These are phyloP conservation scores for Balamuthia mandrillaris DNA, from an alignment of 208 protist genomes.

Conservation along the genomic window DNA sequence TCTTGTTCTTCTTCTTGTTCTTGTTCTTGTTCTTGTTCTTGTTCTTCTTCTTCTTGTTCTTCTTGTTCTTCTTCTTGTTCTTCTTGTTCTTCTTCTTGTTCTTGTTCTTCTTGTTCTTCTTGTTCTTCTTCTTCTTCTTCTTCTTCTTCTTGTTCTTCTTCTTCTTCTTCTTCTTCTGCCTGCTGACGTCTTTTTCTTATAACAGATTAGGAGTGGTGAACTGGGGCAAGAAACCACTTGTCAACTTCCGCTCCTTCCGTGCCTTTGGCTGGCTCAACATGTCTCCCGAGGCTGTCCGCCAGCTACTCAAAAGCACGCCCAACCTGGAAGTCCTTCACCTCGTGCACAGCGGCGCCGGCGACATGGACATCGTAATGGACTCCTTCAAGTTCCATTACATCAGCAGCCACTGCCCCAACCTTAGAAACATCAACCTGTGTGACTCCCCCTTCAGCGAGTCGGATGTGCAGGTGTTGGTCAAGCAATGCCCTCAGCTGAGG, in stretches of 20 bases:
- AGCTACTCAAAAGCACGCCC: neutral
- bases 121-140: too few species aligned
- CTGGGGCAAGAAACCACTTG: slow-evolving; percentile 13
- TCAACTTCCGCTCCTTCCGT: neutral
- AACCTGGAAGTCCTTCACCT: neutral
- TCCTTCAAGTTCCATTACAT: slow-evolving; percentile 1
- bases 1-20: too few species aligned
- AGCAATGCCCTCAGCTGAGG: neutral
- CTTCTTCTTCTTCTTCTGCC: too few species aligned
- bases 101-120: too few species aligned
- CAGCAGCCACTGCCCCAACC: neutral
- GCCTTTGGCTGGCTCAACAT: slow-evolving; percentile 13
- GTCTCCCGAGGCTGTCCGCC: neutral
- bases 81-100: too few species aligned
- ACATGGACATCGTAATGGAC: slow-evolving; percentile 19
- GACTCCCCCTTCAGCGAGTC: slow-evolving; percentile 7
- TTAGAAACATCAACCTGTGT: slow-evolving; percentile 13
- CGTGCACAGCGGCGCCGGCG: neutral
- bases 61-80: too few species aligned
- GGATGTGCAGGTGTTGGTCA: neutral
- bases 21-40: too few species aligned
- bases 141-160: too few species aligned
- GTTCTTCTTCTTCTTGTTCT: too few species aligned
- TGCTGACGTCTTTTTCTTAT: too few species aligned
- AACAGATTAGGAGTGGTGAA: too few species aligned